These are phyloP conservation scores for Bassia scoparia DNA, from an alignment of 148 eudicot species.

Conservation along the genomic window DNA sequence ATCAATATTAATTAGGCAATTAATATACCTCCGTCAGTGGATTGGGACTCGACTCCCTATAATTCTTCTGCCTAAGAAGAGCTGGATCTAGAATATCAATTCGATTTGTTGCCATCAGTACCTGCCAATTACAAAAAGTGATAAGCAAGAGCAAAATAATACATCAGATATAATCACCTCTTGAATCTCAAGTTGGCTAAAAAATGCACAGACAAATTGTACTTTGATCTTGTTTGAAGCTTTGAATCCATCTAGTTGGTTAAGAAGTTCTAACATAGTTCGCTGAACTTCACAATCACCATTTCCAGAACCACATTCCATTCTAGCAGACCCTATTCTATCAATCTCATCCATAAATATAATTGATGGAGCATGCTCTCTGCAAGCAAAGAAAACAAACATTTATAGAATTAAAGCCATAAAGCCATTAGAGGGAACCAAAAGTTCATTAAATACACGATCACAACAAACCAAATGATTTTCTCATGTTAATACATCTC, in stretches of 20 bases:
- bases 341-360: constrained; percentile 76
- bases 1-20: background rate
- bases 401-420: too few species aligned
- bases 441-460: background rate
- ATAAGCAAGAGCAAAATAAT: background rate
- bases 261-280: constrained; percentile 73
- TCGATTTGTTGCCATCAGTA: constrained; percentile 66
- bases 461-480: background rate
- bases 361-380: constrained; percentile 72
- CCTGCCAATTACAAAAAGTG: constrained; percentile 23
- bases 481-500: background rate
- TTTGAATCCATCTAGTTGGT: constrained; percentile 70
- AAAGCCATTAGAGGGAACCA: background rate
- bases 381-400: constrained; percentile 26
- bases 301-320: constrained; percentile 74
- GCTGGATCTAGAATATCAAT: constrained; percentile 72
- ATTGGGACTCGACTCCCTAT: constrained; percentile 73
- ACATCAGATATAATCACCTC: background rate
- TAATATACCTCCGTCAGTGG: constrained; percentile 57
- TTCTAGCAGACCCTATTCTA: constrained; percentile 68
- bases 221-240: constrained; percentile 69
- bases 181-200: background rate
- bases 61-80: constrained; percentile 71
- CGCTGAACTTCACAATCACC: constrained; percentile 78
- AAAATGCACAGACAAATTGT: background rate